These are phyloP conservation scores for Diaporthe vaccinii DNA, from an alignment of 2,329 filamentous ascomycete species.

Conservation along the genomic window DNA sequence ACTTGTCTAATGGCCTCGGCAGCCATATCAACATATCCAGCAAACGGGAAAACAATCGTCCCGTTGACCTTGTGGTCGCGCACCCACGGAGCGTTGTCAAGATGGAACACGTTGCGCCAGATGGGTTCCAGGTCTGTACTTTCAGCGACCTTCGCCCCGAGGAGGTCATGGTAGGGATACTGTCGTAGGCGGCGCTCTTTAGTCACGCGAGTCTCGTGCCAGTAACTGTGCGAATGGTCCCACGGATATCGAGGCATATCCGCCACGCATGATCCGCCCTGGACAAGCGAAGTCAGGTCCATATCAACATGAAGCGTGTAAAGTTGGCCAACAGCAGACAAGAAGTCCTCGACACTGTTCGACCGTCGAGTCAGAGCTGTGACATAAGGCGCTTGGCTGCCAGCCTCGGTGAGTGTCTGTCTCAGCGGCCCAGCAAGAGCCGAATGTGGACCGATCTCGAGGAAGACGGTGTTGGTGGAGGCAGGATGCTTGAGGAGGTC, in stretches of 20 bases:
- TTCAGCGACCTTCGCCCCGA: slow-evolving; percentile 51
- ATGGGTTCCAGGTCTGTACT: slow-evolving; percentile 36
- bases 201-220: slow-evolving; percentile 53
- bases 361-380: slow-evolving; percentile 30
- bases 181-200: slow-evolving; percentile 51
- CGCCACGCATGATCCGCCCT: slow-evolving; percentile 31
- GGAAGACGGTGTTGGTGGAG: slow-evolving; percentile 41
- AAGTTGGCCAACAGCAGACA: slow-evolving; percentile 33
- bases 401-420: slow-evolving; percentile 38
- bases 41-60: slow-evolving; percentile 42
- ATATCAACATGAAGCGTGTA: slow-evolving; percentile 18
- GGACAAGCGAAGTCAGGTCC: not conserved
- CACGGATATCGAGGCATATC: slow-evolving; percentile 61
- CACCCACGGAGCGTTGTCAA: slow-evolving; percentile 51
- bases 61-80: slow-evolving; percentile 45
- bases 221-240: slow-evolving; percentile 58
- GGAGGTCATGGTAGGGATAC: slow-evolving; percentile 54
- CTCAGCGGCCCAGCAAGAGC: slow-evolving; percentile 48
- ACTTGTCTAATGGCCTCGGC: slow-evolving; percentile 43
- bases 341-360: slow-evolving; percentile 8
- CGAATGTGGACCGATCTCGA: slow-evolving; percentile 49
- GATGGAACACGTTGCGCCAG: slow-evolving; percentile 38
- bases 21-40: slow-evolving; percentile 42
- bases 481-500: slow-evolving; percentile 30
- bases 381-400: slow-evolving; percentile 24